Conservation (phyloP, 306 rosid species). For the Quercus wislizeni region DNA sequence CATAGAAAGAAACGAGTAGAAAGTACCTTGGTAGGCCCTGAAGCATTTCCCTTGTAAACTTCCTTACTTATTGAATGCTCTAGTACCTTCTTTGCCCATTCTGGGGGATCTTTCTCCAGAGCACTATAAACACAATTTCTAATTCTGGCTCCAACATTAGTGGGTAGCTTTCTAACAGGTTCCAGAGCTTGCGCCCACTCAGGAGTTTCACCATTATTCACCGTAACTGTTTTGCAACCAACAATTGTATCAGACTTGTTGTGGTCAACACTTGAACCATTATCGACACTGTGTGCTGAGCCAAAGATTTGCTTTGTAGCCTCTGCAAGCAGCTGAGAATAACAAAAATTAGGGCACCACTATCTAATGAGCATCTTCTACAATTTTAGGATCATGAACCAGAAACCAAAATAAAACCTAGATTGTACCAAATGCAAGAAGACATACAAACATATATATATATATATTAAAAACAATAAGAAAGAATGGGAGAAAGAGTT, state of each 20-base stretch:
- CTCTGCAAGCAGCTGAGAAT: slow-evolving; percentile 86
- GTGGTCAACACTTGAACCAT: slow-evolving; percentile 68
- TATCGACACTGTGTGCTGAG: slow-evolving; percentile 43
- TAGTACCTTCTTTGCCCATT: slow-evolving; percentile 79
- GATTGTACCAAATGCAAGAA: background rate
- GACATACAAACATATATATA: background rate
- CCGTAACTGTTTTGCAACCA: slow-evolving; percentile 42
- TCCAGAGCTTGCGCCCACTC: slow-evolving; percentile 89
- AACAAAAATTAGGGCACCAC: slow-evolving; percentile 1
- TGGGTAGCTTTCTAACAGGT: slow-evolving; percentile 93
- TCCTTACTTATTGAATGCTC: slow-evolving; percentile 92
- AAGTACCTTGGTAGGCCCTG: slow-evolving; percentile 97
- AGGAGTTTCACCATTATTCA: slow-evolving; percentile 58
- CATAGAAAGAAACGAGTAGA: slow-evolving; percentile 2
- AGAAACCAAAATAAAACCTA: background rate
- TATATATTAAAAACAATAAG: background rate
- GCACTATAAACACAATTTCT: slow-evolving; percentile 91
- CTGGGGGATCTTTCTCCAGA: slow-evolving; percentile 78
- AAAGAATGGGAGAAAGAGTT: background rate
- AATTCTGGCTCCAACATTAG: slow-evolving; percentile 97
- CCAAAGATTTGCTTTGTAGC: slow-evolving; percentile 78
- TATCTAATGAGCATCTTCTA: background rate
- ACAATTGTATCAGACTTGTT: slow-evolving; percentile 49
- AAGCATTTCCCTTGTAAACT: slow-evolving; percentile 97
- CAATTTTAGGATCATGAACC: background rate